Base-by-base conservation (phyloP, 2,329 filamentous ascomycete species). In the Pseudopyrenochaeta lycopersici region DNA sequence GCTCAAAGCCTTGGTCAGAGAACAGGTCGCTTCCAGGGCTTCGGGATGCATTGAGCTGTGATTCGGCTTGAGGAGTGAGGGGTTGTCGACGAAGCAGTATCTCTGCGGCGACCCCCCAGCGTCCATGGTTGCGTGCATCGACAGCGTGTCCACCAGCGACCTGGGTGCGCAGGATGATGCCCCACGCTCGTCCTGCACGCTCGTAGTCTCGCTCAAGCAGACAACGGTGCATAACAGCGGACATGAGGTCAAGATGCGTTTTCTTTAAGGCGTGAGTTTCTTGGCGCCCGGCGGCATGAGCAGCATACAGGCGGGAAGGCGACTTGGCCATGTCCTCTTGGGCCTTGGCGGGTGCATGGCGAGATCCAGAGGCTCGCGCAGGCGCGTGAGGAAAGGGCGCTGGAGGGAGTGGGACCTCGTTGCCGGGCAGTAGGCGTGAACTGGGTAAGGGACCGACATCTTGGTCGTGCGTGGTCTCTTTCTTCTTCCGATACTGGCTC, bases 91-190 rank as follows among this genome's bases (percentile, higher is more conserved):
- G 85, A 77, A 96, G 86, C 50, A 97, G 77, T 17, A 97, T 85
- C 76, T 97, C 93, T 2, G 91, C 91, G 0, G 91, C 92, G 39
- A 97, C 83, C 12, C 88, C 88, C 94, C 93, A 97, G 60, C 90
- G 83, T 31, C 86, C 84, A 66, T 88, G 83, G 17, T 80, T 80
- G 33, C 92, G 85, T 42, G 94, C 74, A 70, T 97, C 91, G 17
- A 93, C 80, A 6, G 78, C 77, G 42, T 76, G 73, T 2, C 65
- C 63, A 30, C 86, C 86, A 52, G 77, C 69, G 20, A 88, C 78
- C 44, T 82, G 84, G 41, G 86, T 82, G 43, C 89, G 84, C 41
- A 92, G 72, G 29, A 97, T 81, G 60, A 96, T 77, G 1, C 86
- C 88, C 82, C 91, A 94, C 0, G 90, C 90, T 54, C 90, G 82